Evolutionary conservation across 2,329 filamentous ascomycete genomes (phyloP).

Genomic region (Paraconiothyrium sp.): DNA sequence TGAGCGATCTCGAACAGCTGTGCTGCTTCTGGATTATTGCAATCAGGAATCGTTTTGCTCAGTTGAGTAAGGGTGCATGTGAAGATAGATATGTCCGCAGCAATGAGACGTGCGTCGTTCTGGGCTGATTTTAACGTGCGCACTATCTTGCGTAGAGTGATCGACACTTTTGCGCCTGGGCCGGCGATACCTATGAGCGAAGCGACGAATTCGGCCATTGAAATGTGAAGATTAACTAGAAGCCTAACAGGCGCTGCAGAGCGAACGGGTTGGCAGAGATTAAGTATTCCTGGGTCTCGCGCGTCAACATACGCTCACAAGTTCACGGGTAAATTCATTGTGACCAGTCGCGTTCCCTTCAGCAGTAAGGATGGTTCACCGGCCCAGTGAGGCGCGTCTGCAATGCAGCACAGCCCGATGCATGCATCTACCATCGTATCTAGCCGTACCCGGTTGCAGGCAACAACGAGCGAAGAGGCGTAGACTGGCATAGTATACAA

Average conservation of each 20-base stretch:
- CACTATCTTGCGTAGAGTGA: conserved; percentile 1
- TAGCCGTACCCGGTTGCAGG: no score
- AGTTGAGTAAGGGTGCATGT: conserved; percentile 10
- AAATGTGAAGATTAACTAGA: background rate
- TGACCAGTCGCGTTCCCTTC: background rate
- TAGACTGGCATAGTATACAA: no score
- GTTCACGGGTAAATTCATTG: background rate
- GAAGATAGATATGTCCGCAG: conserved; percentile 13
- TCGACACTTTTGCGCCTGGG: conserved; percentile 10
- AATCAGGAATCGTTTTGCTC: conserved; percentile 2
- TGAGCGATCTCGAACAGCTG: background rate
- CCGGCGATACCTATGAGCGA: conserved; percentile 14
- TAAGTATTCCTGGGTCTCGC: background rate
- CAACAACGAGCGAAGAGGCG: no score
- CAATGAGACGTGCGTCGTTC: conserved; percentile 10
- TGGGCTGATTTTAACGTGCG: background rate
- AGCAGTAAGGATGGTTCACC: background rate
- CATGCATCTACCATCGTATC: no score
- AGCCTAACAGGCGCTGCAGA: background rate
- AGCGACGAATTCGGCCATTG: conserved; percentile 14
- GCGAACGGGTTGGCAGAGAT: background rate
- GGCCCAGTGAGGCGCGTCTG: background rate
- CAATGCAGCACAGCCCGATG: background rate
- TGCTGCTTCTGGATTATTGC: background rate
- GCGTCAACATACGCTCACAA: background rate